These are phyloP conservation scores for Cicer arietinum DNA, from an alignment of 306 rosid species.

Conservation along the genomic window DNA sequence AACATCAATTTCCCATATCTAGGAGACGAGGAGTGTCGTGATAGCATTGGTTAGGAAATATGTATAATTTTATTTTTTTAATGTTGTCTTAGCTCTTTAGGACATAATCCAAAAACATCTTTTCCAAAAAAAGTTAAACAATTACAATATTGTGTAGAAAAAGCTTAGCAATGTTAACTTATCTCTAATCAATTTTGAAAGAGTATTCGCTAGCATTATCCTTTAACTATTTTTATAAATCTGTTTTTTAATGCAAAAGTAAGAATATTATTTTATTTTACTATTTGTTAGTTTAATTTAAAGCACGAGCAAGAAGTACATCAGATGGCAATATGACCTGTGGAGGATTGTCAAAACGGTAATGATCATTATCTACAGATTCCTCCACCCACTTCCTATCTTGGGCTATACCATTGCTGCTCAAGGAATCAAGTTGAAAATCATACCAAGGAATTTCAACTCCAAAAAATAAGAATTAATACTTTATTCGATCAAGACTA, in stretches of 20 bases:
- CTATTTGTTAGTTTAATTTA: neutral
- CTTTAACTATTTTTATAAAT: neutral
- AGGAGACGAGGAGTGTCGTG: no score
- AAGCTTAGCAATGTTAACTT: no score
- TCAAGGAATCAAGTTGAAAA: constrained; percentile 27
- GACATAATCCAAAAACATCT: no score
- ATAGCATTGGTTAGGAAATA: no score
- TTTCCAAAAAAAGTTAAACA: no score
- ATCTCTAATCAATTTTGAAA: no score
- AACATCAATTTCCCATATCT: no score
- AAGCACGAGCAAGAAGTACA: constrained; percentile 40
- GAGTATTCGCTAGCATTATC: no score
- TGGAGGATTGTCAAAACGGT: constrained; percentile 29
- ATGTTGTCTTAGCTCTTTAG: no score
- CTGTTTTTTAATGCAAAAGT: constrained; percentile 27
- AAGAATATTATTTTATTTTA: constrained; percentile 29
- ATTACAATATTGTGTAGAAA: no score
- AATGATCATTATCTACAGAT: constrained; percentile 14
- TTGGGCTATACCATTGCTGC: constrained; percentile 12
- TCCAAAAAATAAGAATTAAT: neutral
- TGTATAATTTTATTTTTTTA: no score
- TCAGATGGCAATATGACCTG: constrained; percentile 1
- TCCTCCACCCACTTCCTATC: constrained; percentile 8
- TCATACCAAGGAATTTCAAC: constrained; percentile 5
- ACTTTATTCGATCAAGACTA: constrained; percentile 14